A percentile compares a stretch with the other conserved stretches of the same genome.
Evolutionary conservation across 768 basidiomycete species (phyloP).

Genomic region (Naematelia encephala): DNA sequence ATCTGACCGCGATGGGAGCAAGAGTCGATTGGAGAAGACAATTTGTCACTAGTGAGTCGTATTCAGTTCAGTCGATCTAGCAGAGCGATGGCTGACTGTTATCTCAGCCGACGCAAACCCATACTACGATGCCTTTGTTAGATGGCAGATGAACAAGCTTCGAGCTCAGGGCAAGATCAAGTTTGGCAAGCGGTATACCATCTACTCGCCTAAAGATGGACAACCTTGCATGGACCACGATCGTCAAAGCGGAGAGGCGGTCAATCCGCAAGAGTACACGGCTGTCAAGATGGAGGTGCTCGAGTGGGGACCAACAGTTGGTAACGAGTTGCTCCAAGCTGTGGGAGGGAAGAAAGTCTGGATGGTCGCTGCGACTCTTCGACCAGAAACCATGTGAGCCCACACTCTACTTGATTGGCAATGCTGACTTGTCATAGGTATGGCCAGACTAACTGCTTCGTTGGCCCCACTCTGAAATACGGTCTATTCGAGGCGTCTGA

Average conservation of each 20-base stretch:
- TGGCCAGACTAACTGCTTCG: slow-evolving; percentile 97
- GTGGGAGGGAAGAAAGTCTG: slow-evolving; percentile 76
- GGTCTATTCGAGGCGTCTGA: slow-evolving; percentile 73
- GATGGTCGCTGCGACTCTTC: slow-evolving; percentile 91
- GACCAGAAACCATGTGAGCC: slow-evolving; percentile 93
- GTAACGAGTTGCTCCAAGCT: slow-evolving; percentile 62
- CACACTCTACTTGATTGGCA: background rate
- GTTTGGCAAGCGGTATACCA: slow-evolving; percentile 96
- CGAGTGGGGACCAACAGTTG: slow-evolving; percentile 72
- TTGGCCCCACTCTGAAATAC: slow-evolving; percentile 84
- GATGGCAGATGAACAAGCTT: slow-evolving; percentile 96
- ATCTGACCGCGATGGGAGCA: slow-evolving; percentile 83
- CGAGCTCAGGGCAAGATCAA: slow-evolving; percentile 85
- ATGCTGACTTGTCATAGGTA: slow-evolving; percentile 61
- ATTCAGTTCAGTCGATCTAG: background rate
- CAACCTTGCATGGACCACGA: slow-evolving; percentile 99
- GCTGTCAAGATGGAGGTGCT: slow-evolving; percentile 89
- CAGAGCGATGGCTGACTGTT: background rate
- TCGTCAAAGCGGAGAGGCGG: slow-evolving; percentile 86
- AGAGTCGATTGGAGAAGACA: slow-evolving; percentile 95
- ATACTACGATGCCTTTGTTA: slow-evolving; percentile 93
- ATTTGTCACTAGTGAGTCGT: slow-evolving; percentile 69
- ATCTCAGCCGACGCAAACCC: slow-evolving; percentile 74
- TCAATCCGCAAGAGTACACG: slow-evolving; percentile 94
- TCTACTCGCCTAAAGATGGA: slow-evolving; percentile 97